These are phyloP conservation scores for Salix udensis DNA, from an alignment of 345 rosid species.

Conservation along the genomic window DNA sequence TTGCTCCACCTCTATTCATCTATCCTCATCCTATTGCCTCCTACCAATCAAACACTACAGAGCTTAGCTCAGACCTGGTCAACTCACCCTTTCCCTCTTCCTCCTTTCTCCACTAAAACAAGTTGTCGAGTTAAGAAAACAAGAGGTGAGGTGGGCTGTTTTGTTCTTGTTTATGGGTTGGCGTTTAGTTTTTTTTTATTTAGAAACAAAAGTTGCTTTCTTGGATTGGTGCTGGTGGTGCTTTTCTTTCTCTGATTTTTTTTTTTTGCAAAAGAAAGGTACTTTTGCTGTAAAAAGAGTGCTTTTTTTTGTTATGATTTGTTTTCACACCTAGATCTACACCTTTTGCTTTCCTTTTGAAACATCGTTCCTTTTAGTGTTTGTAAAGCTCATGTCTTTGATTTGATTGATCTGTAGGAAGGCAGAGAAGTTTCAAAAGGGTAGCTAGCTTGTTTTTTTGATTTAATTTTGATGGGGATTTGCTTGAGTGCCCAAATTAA, in stretches of 20 bases:
- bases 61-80: slow-evolving; percentile 2
- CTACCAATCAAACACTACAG: not conserved
- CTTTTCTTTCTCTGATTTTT: slow-evolving; percentile 3
- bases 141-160: slow-evolving; percentile 26
- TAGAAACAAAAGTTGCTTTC: slow-evolving; percentile 1
- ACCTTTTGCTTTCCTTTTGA: slow-evolving; percentile 15
- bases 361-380: slow-evolving; percentile 17
- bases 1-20: slow-evolving; percentile 11
- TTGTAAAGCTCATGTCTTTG: not conserved
- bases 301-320: not conserved
- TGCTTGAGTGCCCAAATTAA: slow-evolving; percentile 86
- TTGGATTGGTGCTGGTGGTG: slow-evolving; percentile 8
- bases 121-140: not conserved
- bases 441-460: slow-evolving; percentile 16
- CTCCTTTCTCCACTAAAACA: not conserved
- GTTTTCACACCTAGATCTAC: slow-evolving; percentile 36
- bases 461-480: slow-evolving; percentile 60
- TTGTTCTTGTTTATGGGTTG: slow-evolving; percentile 1
- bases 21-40: not conserved
- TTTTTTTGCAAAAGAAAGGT: not conserved
- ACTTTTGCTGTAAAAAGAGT: not conserved
- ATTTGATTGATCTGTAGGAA: slow-evolving; percentile 26
- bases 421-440: slow-evolving; percentile 15
- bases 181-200: not conserved
- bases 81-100: slow-evolving; percentile 8